phyloP scores from a whole-genome alignment of 2,329 filamentous ascomycete genomes.

The Alternaria viburni region DNA sequence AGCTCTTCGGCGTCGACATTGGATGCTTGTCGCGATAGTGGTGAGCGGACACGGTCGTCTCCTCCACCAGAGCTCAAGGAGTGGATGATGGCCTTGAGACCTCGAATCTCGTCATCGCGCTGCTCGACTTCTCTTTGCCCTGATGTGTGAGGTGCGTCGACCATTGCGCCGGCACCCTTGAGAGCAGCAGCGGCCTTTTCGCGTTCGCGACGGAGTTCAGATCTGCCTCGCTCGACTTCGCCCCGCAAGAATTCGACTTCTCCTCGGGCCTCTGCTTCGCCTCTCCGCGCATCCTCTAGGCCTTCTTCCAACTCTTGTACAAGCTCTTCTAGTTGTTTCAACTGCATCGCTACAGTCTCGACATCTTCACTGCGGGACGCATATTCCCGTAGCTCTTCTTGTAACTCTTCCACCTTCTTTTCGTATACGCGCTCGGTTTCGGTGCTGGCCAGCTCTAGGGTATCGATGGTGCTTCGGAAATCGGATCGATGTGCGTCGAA shows the following conservation, averaged over 20 bases:
- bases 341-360: constrained; percentile 84
- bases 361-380: constrained; percentile 87
- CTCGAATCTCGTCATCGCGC: constrained; percentile 96
- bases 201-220: constrained; percentile 85
- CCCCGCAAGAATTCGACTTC: constrained; percentile 95
- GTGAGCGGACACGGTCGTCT: constrained; percentile 43
- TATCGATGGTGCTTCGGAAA: constrained; percentile 96
- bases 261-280: constrained; percentile 92
- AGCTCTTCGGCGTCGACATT: constrained; percentile 53
- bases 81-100: constrained; percentile 97
- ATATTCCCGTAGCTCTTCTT: constrained; percentile 81
- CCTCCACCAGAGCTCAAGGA: constrained; percentile 80
- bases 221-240: constrained; percentile 88
- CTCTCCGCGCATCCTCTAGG: constrained; percentile 88
- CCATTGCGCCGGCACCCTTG: constrained; percentile 59
- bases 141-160: constrained; percentile 49
- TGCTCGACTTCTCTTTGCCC: constrained; percentile 81
- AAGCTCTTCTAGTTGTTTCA: constrained; percentile 94
- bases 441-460: constrained; percentile 90
- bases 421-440: constrained; percentile 98
- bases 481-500: constrained; percentile 95
- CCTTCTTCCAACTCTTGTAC: constrained; percentile 97
- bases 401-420: constrained; percentile 83
- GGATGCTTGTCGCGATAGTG: constrained; percentile 37
- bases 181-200: constrained; percentile 75